Evolutionary conservation across 2,329 filamentous ascomycete genomes (phyloP).

Genomic region (Thelonectria discophora): DNA sequence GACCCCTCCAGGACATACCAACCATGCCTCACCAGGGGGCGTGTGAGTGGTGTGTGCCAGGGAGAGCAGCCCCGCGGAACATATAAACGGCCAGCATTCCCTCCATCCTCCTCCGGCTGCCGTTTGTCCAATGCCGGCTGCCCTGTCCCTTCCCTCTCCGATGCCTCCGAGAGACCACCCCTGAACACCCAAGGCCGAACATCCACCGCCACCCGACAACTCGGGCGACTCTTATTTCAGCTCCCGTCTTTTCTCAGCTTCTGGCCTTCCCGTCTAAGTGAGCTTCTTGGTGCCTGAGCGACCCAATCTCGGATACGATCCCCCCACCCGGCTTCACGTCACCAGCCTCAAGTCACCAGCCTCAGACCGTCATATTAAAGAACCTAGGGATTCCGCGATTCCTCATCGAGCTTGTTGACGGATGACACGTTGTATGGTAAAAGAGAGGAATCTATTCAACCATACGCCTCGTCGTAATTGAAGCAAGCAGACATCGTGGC

Average conservation of each 20-base stretch:
- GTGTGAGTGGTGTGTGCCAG: constrained; percentile 27
- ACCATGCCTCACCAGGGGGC: constrained; percentile 5
- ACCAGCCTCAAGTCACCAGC: constrained; percentile 31
- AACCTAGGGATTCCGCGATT: neutral
- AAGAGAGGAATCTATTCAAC: too few relatives aligned
- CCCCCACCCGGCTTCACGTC: constrained; percentile 39
- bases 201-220: neutral
- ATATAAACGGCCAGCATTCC: constrained; percentile 61
- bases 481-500: neutral
- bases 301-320: constrained; percentile 21
- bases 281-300: neutral
- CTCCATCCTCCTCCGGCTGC: constrained; percentile 43
- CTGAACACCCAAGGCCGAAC: neutral
- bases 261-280: neutral
- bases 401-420: neutral
- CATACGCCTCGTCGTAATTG: neutral
- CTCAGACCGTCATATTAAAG: constrained; percentile 28
- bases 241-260: neutral
- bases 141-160: constrained; percentile 19
- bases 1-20: neutral
- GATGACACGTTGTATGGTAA: neutral
- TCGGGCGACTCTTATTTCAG: neutral
- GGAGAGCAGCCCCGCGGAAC: constrained; percentile 45
- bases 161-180: constrained; percentile 10
- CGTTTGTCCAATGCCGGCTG: constrained; percentile 37